A percentile compares a stretch with the other conserved stretches of the same genome.
These are phyloP conservation scores for Tirmania nivea DNA, from an alignment of 495 filamentous ascomycete species.

Conservation along the genomic window DNA sequence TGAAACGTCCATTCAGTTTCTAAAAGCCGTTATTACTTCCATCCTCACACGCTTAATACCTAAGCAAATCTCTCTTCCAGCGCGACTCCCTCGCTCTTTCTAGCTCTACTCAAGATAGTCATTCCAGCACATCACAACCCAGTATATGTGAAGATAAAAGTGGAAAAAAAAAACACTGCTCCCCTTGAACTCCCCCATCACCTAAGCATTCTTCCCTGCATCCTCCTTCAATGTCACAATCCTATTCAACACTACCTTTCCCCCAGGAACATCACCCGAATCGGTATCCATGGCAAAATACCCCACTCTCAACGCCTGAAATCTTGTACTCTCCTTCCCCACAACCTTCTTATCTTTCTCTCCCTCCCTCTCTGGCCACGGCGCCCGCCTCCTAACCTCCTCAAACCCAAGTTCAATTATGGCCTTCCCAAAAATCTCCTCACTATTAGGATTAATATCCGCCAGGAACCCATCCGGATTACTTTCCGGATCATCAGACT, in stretches of 20 bases:
- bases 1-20: no score
- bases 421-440: slow-evolving; percentile 54
- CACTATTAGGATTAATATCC: slow-evolving; percentile 69
- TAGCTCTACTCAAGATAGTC: no score
- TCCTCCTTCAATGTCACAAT: slow-evolving; percentile 92
- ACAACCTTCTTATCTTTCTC: slow-evolving; percentile 34
- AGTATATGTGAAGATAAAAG: no score
- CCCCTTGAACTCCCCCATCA: neutral
- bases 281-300: slow-evolving; percentile 79
- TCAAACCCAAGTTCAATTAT: slow-evolving; percentile 69
- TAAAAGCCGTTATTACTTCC: no score
- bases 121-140: no score
- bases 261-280: slow-evolving; percentile 30
- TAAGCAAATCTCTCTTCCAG: no score
- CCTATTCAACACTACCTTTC: slow-evolving; percentile 64
- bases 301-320: slow-evolving; percentile 78
- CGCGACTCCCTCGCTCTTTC: no score
- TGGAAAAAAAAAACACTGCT: no score
- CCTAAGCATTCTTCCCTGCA: slow-evolving; percentile 35
- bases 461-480: slow-evolving; percentile 56
- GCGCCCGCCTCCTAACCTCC: slow-evolving; percentile 49
- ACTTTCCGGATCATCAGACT: slow-evolving; percentile 51
- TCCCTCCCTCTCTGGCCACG: slow-evolving; percentile 62
- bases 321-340: slow-evolving; percentile 55
- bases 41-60: no score